Percentiles rank a stretch among this genome's conserved stretches.
Conservation (phyloP, 1,139 yeast species). For the Saccharomyces hybrid region DNA sequence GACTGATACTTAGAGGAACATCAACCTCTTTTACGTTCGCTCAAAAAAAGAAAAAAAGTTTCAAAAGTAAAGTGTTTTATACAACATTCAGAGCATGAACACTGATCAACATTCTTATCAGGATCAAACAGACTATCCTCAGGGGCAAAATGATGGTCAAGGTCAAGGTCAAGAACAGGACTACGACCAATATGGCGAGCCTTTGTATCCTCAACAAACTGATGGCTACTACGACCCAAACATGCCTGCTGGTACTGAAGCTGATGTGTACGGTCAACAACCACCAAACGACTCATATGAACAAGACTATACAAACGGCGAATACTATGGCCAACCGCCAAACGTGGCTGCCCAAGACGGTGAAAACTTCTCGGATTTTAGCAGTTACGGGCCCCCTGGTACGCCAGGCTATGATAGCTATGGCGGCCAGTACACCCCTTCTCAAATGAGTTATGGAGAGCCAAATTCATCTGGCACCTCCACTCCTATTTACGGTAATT, state of each 20-base stretch:
- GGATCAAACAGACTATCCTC: constrained; percentile 2
- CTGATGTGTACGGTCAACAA: constrained; percentile 11
- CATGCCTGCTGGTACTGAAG: constrained; percentile 16
- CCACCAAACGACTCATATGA: constrained; percentile 46
- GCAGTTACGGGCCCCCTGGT: constrained; percentile 33
- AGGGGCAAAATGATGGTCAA: not conserved
- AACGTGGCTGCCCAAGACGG: constrained; percentile 20
- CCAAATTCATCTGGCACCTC: constrained; percentile 90
- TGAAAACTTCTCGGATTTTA: no score
- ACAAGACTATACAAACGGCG: constrained; percentile 27
- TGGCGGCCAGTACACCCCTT: constrained; percentile 58
- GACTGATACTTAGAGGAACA: no score
- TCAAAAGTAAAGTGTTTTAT: no score
- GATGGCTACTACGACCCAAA: constrained; percentile 11
- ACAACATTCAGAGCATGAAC: no score
- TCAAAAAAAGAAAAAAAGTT: no score
- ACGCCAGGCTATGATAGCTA: constrained; percentile 73
- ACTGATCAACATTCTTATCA: not conserved
- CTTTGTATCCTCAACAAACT: constrained; percentile 12
- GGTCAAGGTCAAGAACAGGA: constrained; percentile 8
- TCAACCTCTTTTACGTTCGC: no score
- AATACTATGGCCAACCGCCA: constrained; percentile 43
- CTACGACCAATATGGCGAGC: constrained; percentile 30
- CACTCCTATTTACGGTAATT: constrained; percentile 59
- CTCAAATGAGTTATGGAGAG: constrained; percentile 77